Evolutionary conservation across 768 basidiomycete species (phyloP).

Genomic region (Crucibulum laeve): DNA sequence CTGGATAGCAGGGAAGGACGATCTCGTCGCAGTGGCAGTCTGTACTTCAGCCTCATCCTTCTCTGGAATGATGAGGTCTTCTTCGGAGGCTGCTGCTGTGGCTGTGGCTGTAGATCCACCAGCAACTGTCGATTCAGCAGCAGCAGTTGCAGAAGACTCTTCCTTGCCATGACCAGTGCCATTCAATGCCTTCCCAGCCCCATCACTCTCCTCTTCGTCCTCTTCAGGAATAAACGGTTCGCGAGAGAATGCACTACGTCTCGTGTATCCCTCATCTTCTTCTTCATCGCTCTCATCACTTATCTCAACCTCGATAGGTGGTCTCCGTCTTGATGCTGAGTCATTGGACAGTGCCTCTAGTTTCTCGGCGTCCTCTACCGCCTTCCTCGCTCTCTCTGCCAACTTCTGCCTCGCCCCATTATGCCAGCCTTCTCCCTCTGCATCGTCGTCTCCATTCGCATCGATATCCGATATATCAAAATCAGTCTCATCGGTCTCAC

Average conservation of each 20-base stretch:
- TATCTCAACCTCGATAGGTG: slow-evolving; percentile 71
- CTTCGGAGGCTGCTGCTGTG: too few relatives aligned
- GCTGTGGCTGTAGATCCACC: neutral
- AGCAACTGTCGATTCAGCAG: too few relatives aligned
- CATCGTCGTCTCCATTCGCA: slow-evolving; percentile 36
- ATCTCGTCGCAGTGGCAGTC: slow-evolving; percentile 32
- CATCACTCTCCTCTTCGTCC: slow-evolving; percentile 51
- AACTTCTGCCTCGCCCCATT: slow-evolving; percentile 60
- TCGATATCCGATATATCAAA: slow-evolving; percentile 43
- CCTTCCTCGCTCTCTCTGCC: slow-evolving; percentile 64
- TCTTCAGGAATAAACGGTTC: slow-evolving; percentile 66
- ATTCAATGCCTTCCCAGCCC: slow-evolving; percentile 17
- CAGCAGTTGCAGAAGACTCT: slow-evolving; percentile 1
- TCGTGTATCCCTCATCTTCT: slow-evolving; percentile 33
- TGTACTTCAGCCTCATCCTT: slow-evolving; percentile 25
- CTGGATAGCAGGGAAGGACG: slow-evolving; percentile 21
- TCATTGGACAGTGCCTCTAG: slow-evolving; percentile 35
- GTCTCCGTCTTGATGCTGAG: slow-evolving; percentile 27
- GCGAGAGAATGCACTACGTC: slow-evolving; percentile 29
- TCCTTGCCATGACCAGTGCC: slow-evolving; percentile 5
- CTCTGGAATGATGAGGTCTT: slow-evolving; percentile 19
- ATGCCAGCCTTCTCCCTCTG: slow-evolving; percentile 54
- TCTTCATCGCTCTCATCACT: slow-evolving; percentile 81
- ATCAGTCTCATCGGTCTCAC: slow-evolving; percentile 57
- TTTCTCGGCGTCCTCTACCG: slow-evolving; percentile 53